A percentile compares a stretch with the other conserved stretches of the same genome.
Evolutionary conservation across 192 early-diverging fungal species (phyloP).

Genomic region (Backusella liffmaniae): DNA sequence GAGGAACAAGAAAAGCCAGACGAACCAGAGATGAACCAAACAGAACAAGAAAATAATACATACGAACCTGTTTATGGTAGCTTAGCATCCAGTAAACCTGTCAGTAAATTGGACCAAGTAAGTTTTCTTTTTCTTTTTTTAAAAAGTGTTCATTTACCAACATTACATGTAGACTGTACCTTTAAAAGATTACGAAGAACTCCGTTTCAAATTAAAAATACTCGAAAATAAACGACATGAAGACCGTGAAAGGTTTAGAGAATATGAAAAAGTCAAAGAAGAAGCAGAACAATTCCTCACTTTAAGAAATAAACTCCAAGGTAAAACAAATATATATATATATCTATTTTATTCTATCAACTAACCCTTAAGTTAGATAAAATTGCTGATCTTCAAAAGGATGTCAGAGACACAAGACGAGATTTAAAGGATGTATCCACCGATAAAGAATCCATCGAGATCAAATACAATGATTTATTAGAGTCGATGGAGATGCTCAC

Average conservation of each 20-base stretch:
- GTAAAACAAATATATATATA: conserved; percentile 14
- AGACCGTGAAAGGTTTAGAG: conserved; percentile 69
- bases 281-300: conserved; percentile 70
- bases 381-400: conserved; percentile 68
- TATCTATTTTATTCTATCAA: too few species aligned
- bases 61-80: conserved; percentile 10
- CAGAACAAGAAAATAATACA: neutral
- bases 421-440: conserved; percentile 48
- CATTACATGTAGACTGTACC: conserved; percentile 38
- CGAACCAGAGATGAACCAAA: too few species aligned
- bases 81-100: neutral
- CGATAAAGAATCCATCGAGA: conserved; percentile 67
- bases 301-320: conserved; percentile 61
- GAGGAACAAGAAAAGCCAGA: conserved; percentile 11
- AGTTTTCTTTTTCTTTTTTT: neutral
- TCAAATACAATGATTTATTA: conserved; percentile 66
- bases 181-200: conserved; percentile 76
- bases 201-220: conserved; percentile 71
- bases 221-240: conserved; percentile 82
- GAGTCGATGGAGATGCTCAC: conserved; percentile 83
- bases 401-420: conserved; percentile 60
- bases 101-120: conserved; percentile 20
- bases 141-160: neutral
- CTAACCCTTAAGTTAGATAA: conserved; percentile 41
- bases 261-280: conserved; percentile 67